Percentiles rank a stretch among this genome's conserved stretches.
Evolutionary conservation across 495 filamentous ascomycete species (phyloP).

Genomic region (Glonium stellatum): DNA sequence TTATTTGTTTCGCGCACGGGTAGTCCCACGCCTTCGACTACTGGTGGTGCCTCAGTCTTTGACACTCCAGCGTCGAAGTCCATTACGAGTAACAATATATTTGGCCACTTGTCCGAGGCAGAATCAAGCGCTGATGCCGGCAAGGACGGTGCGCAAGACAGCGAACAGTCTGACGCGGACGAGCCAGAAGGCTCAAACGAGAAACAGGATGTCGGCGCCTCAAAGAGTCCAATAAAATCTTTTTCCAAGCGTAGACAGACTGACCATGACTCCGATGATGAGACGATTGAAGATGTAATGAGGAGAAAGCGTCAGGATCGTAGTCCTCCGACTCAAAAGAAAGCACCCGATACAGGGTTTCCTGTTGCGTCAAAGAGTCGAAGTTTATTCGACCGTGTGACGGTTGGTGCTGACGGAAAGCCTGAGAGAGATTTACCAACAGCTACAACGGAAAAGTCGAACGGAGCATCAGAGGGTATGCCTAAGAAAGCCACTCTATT

Average conservation of each 20-base stretch:
- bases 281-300: background rate
- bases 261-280: background rate
- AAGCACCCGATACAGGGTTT: background rate
- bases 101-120: background rate
- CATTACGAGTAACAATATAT: background rate
- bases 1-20: background rate
- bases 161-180: background rate
- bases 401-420: background rate
- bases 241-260: background rate
- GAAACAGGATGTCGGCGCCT: background rate
- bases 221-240: background rate
- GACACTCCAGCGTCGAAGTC: background rate
- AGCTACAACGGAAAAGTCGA: background rate
- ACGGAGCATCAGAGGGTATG: background rate
- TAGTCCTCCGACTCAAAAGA: background rate
- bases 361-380: background rate
- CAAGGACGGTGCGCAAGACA: background rate
- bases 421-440: background rate
- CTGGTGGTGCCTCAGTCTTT: constrained; percentile 3
- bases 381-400: background rate
- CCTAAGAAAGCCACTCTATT: background rate
- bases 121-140: background rate
- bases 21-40: background rate
- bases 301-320: background rate
- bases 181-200: background rate